Percentiles rank a stretch among this genome's conserved stretches.
phyloP scores from a whole-genome alignment of 805 yeast genomes.

The Wickerhamiella cacticola region DNA sequence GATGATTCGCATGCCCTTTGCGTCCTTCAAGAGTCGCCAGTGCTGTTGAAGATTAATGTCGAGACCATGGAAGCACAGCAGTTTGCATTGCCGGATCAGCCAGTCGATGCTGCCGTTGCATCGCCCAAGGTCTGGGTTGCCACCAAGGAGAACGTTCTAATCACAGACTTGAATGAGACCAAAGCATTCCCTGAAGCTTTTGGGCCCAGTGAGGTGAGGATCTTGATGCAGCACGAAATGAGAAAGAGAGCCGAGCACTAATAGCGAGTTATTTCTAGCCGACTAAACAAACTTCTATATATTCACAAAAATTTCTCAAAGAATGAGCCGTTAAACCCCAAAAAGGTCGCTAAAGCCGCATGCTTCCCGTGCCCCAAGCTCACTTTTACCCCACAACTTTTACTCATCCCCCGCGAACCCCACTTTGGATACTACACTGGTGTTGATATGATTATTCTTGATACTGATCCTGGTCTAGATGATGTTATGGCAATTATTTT shows the following conservation, averaged over 20 bases:
- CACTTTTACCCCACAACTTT: not conserved
- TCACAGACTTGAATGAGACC: not conserved
- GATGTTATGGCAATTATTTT: conserved; percentile 32
- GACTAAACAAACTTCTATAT: too few relatives aligned
- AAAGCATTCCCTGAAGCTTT: conserved; percentile 7
- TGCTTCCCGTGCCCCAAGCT: too few relatives aligned
- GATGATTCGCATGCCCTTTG: conserved; percentile 10
- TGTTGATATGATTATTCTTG: conserved; percentile 26
- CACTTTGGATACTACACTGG: too few relatives aligned
- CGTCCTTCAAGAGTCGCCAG: conserved; percentile 15
- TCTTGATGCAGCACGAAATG: conserved; percentile 13
- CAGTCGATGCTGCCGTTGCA: conserved; percentile 13
- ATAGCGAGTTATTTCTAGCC: not conserved
- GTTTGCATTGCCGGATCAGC: conserved; percentile 11
- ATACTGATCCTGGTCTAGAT: conserved; percentile 36
- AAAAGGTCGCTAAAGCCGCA: too few relatives aligned
- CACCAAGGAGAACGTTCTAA: not conserved
- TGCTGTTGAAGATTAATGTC: conserved; percentile 13
- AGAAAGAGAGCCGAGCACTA: conserved; percentile 15
- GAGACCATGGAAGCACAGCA: conserved; percentile 10
- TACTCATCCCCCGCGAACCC: too few relatives aligned
- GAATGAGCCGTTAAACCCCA: too few relatives aligned
- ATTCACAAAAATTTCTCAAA: too few relatives aligned
- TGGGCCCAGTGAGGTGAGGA: conserved; percentile 6
- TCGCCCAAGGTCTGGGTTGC: conserved; percentile 10